phyloP scores from a whole-genome alignment of 805 yeast genomes.

The Saturnispora dispora region DNA sequence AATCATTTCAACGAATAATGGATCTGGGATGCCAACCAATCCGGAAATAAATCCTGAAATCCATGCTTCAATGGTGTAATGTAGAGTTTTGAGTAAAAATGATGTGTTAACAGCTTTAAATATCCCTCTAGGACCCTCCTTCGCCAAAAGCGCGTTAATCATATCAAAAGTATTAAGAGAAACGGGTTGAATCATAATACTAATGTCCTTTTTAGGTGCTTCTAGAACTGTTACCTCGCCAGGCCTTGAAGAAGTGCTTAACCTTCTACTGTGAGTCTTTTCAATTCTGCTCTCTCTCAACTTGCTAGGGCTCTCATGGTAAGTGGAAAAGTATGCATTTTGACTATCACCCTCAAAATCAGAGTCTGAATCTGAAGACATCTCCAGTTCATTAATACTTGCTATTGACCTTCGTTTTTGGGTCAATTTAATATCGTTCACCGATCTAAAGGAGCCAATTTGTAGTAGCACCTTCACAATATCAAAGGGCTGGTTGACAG shows the following conservation, averaged over 20 bases:
- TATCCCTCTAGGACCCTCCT: conserved; percentile 63
- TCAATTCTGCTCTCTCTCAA: conserved; percentile 25
- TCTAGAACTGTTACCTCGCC: neutral
- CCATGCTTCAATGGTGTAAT: conserved; percentile 83
- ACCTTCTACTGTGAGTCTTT: conserved; percentile 16
- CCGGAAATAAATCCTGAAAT: conserved; percentile 82
- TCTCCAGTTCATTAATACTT: neutral
- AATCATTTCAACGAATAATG: conserved; percentile 70
- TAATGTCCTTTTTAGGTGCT: conserved; percentile 1
- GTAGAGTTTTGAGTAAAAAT: conserved; percentile 65
- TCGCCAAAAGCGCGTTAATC: conserved; percentile 52
- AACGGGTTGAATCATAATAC: conserved; percentile 37
- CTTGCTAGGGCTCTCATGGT: conserved; percentile 18
- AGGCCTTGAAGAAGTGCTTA: conserved; percentile 8
- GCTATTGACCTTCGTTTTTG: neutral
- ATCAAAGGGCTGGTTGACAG: conserved; percentile 83
- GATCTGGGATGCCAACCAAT: conserved; percentile 75
- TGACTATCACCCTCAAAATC: conserved; percentile 16
- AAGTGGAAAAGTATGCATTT: conserved; percentile 17
- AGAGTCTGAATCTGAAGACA: conserved; percentile 19
- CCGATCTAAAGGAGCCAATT: conserved; percentile 52
- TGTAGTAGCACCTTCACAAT: conserved; percentile 71
- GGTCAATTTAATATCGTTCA: neutral
- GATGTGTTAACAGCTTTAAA: conserved; percentile 74
- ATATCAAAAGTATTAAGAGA: conserved; percentile 58